phyloP scores from a whole-genome alignment of 1,284 basidiomycete genomes.

The Rhodotorula sp. region DNA sequence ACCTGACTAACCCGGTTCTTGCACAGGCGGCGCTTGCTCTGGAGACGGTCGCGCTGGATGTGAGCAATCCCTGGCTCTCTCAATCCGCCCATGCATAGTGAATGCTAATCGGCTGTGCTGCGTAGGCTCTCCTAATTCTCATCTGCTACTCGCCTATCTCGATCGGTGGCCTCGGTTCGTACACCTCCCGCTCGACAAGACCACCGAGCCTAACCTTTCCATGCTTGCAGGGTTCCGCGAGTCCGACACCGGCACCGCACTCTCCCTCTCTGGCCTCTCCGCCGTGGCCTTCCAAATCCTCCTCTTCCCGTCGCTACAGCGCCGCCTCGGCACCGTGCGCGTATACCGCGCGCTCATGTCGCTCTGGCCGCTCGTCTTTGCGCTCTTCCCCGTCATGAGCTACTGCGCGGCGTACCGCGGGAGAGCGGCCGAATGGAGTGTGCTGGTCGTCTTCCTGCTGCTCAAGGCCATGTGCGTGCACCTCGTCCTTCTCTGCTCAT shows the following conservation, averaged over 20 bases:
- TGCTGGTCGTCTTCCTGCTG: constrained; percentile 40
- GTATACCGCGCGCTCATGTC: constrained; percentile 48
- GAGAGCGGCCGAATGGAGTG: constrained; percentile 22
- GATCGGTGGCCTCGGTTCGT: constrained; percentile 39
- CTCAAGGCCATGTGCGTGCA: constrained; percentile 42
- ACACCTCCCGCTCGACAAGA: not conserved
- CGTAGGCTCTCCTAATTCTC: constrained; percentile 40
- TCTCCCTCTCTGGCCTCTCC: constrained; percentile 47
- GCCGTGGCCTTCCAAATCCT: constrained; percentile 48
- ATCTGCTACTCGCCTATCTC: constrained; percentile 41
- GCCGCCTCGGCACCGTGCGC: constrained; percentile 47
- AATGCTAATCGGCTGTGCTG: not conserved
- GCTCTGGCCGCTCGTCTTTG: constrained; percentile 48
- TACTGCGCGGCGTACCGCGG: constrained; percentile 33
- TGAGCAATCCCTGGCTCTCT: not conserved
- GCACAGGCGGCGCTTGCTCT: constrained; percentile 37
- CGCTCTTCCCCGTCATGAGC: constrained; percentile 48
- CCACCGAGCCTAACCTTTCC: too few relatives aligned
- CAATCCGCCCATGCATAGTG: too few relatives aligned
- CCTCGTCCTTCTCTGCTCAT: not conserved
- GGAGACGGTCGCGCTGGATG: constrained; percentile 38
- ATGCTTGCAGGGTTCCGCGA: constrained; percentile 19
- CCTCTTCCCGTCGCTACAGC: constrained; percentile 51
- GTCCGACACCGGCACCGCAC: constrained; percentile 46
- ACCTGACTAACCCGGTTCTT: not conserved